These are phyloP conservation scores for Puccinellia tenuiflora DNA, from an alignment of 176 grass and related monocot species.

Conservation along the genomic window DNA sequence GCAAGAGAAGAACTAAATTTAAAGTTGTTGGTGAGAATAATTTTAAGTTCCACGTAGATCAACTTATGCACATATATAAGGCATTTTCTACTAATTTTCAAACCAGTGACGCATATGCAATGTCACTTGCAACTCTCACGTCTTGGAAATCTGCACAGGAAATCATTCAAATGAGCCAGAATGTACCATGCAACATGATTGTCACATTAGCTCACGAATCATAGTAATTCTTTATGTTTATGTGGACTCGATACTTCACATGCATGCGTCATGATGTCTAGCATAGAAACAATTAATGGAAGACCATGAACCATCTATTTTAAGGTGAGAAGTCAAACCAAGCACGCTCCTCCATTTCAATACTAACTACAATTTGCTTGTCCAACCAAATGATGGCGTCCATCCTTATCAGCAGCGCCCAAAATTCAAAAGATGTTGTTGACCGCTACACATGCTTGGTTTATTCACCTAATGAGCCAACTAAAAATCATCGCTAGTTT, in stretches of 20 bases:
- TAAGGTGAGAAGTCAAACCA: slow-evolving; percentile 28
- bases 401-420: not conserved
- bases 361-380: not conserved
- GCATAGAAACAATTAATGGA: not conserved
- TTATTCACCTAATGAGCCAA: slow-evolving; percentile 14
- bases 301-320: slow-evolving; percentile 19
- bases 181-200: slow-evolving; percentile 4
- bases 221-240: slow-evolving; percentile 21
- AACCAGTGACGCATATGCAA: not conserved
- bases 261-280: slow-evolving; percentile 21
- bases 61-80: not conserved
- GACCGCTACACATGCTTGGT: not conserved
- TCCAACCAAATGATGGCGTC: not conserved
- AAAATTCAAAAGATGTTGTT: not conserved
- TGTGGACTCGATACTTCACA: slow-evolving; percentile 12
- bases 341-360: slow-evolving; percentile 23
- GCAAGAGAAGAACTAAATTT: not conserved
- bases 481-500: not conserved
- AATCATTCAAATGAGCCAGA: slow-evolving; percentile 19
- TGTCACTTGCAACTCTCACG: not conserved
- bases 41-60: not conserved
- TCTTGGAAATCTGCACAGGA: slow-evolving; percentile 11
- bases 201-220: not conserved
- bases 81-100: not conserved
- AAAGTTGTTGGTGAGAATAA: not conserved